Percentiles rank a stretch among this genome's conserved stretches.
Evolutionary conservation across 805 yeast species (phyloP).

Genomic region (Saccharomyces eubayanus): DNA sequence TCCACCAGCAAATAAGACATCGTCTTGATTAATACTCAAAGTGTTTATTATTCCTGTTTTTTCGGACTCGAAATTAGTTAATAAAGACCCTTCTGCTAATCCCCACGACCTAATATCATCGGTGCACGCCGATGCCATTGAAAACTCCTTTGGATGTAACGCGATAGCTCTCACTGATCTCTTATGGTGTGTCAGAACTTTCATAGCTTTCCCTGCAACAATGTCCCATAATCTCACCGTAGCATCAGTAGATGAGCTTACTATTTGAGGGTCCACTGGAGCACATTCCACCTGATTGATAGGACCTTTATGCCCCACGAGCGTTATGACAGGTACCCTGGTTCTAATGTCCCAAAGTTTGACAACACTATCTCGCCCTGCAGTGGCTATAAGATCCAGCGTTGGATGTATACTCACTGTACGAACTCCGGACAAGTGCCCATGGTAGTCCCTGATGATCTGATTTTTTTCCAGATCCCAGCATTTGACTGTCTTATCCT

Average conservation of each 20-base stretch:
- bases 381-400: conserved; percentile 70
- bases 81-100: conserved; percentile 65
- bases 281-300: conserved; percentile 62
- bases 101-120: conserved; percentile 80
- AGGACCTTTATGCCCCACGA: conserved; percentile 75
- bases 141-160: conserved; percentile 58
- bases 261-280: conserved; percentile 73
- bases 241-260: conserved; percentile 76
- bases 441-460: conserved; percentile 81
- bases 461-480: conserved; percentile 91
- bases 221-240: conserved; percentile 85
- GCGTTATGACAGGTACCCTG: conserved; percentile 59
- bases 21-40: conserved; percentile 49
- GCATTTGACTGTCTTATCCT: conserved; percentile 85
- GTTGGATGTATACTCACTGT: conserved; percentile 82
- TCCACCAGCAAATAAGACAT: conserved; percentile 69
- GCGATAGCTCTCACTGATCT: conserved; percentile 71
- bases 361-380: conserved; percentile 80
- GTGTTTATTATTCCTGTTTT: conserved; percentile 53
- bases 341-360: conserved; percentile 93
- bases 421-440: conserved; percentile 86
- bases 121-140: conserved; percentile 74
- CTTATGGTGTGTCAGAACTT: conserved; percentile 76
- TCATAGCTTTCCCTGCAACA: conserved; percentile 62
- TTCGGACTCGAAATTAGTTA: conserved; percentile 44